Conservation (phyloP, 148 eudicot species). For the Persicaria maculosa region DNA sequence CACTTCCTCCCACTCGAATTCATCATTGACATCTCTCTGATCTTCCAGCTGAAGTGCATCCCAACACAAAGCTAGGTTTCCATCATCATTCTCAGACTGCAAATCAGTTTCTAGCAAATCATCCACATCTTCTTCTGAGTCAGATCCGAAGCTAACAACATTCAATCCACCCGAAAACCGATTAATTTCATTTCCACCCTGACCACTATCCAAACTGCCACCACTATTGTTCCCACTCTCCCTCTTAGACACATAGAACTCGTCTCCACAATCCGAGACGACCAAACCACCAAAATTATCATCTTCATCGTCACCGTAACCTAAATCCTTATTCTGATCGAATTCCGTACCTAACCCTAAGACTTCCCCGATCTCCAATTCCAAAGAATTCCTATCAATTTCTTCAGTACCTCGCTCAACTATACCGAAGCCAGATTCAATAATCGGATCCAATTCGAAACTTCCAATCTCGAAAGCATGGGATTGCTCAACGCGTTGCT, state of each 20-base stretch:
- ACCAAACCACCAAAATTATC: slow-evolving; percentile 30
- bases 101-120: slow-evolving; percentile 18
- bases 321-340: slow-evolving; percentile 8
- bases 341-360: slow-evolving; percentile 29
- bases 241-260: slow-evolving; percentile 37
- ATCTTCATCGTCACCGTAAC: slow-evolving; percentile 17
- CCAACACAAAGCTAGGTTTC: slow-evolving; percentile 16
- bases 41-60: slow-evolving; percentile 16
- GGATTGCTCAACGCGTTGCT: slow-evolving; percentile 52
- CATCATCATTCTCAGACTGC: slow-evolving; percentile 34
- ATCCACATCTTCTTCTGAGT: slow-evolving; percentile 25
- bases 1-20: slow-evolving; percentile 74
- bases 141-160: slow-evolving; percentile 29
- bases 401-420: slow-evolving; percentile 27
- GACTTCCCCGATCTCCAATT: slow-evolving; percentile 33
- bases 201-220: slow-evolving; percentile 20
- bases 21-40: slow-evolving; percentile 25
- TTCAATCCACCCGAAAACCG: slow-evolving; percentile 23
- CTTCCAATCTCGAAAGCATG: slow-evolving; percentile 12
- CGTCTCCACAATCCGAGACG: slow-evolving; percentile 39
- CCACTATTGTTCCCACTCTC: slow-evolving; percentile 15
- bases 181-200: neutral
- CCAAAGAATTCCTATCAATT: slow-evolving; percentile 28
- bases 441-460: slow-evolving; percentile 16
- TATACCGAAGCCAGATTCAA: slow-evolving; percentile 25